A percentile compares a stretch with the other conserved stretches of the same genome.
Evolutionary conservation across 345 rosid species (phyloP).

Genomic region (Passiflora organensis): DNA sequence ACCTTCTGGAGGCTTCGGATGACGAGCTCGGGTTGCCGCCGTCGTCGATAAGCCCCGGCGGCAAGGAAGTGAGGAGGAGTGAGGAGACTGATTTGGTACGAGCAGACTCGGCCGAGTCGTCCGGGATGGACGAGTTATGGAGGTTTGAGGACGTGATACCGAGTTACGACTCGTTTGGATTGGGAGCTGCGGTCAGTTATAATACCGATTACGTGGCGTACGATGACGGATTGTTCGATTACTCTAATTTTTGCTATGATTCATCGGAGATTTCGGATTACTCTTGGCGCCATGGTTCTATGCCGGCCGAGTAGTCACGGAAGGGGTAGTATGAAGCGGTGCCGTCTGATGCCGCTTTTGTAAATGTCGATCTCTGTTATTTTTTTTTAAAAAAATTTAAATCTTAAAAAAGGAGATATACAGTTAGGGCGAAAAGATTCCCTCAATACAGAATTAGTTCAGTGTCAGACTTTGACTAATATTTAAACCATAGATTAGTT

Average conservation of each 20-base stretch:
- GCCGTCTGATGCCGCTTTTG: constrained; percentile 5
- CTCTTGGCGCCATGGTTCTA: constrained; percentile 24
- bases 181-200: constrained; percentile 9
- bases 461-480: no score
- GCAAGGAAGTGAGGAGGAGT: not conserved
- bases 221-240: constrained; percentile 37
- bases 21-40: constrained; percentile 30
- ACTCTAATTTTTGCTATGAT: constrained; percentile 31
- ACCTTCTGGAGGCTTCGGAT: constrained; percentile 26
- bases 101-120: constrained; percentile 21
- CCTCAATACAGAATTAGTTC: not conserved
- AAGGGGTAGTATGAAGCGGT: not conserved
- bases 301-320: constrained; percentile 19
- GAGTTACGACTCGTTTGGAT: constrained; percentile 34
- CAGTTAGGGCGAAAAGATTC: constrained; percentile 6
- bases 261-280: constrained; percentile 22
- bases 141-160: constrained; percentile 29
- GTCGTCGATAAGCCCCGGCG: not conserved
- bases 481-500: no score
- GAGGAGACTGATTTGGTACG: constrained; percentile 22
- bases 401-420: not conserved
- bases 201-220: constrained; percentile 20
- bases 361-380: constrained; percentile 2
- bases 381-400: not conserved
- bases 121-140: constrained; percentile 34